These are phyloP conservation scores for Aspergillus hiratsukae DNA, from an alignment of 2,329 filamentous ascomycete genomes.

Conservation along the genomic window DNA sequence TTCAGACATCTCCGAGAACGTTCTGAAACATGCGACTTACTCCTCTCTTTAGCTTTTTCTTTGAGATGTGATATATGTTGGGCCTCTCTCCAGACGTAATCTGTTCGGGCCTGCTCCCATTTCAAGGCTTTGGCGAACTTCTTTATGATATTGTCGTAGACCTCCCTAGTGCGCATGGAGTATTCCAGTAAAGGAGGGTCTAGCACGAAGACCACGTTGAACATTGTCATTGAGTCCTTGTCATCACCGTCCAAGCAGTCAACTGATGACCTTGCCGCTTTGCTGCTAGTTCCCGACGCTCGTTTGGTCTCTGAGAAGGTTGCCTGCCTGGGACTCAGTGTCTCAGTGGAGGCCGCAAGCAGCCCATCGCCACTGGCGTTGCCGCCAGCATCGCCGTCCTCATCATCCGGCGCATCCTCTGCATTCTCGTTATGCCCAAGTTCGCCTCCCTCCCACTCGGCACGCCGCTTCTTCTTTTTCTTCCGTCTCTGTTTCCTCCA, in stretches of 20 bases:
- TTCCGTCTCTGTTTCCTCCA: slow-evolving; percentile 65
- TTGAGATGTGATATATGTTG: slow-evolving; percentile 77
- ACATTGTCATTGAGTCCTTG: slow-evolving; percentile 81
- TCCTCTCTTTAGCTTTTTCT: slow-evolving; percentile 68
- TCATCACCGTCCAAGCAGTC: slow-evolving; percentile 31
- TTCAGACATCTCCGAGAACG: neutral
- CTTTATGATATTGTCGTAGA: slow-evolving; percentile 85
- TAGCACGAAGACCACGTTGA: slow-evolving; percentile 91
- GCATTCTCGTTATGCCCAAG: slow-evolving; percentile 34
- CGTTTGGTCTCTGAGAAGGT: slow-evolving; percentile 22
- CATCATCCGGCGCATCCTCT: slow-evolving; percentile 32
- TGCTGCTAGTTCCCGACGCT: slow-evolving; percentile 17
- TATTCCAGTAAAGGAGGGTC: slow-evolving; percentile 74
- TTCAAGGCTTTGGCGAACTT: slow-evolving; percentile 90
- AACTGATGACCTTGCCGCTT: slow-evolving; percentile 17
- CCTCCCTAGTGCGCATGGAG: slow-evolving; percentile 66
- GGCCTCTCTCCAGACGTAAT: slow-evolving; percentile 89
- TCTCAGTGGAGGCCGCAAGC: slow-evolving; percentile 26
- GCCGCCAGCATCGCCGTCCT: slow-evolving; percentile 16
- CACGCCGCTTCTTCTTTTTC: slow-evolving; percentile 34
- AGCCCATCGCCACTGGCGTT: slow-evolving; percentile 19
- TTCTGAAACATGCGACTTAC: slow-evolving; percentile 17
- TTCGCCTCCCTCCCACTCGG: slow-evolving; percentile 28
- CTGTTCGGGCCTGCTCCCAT: slow-evolving; percentile 82
- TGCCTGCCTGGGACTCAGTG: slow-evolving; percentile 18